These are phyloP conservation scores for Talaromyces proteolyticus DNA, from an alignment of 495 filamentous ascomycete species.

Conservation along the genomic window DNA sequence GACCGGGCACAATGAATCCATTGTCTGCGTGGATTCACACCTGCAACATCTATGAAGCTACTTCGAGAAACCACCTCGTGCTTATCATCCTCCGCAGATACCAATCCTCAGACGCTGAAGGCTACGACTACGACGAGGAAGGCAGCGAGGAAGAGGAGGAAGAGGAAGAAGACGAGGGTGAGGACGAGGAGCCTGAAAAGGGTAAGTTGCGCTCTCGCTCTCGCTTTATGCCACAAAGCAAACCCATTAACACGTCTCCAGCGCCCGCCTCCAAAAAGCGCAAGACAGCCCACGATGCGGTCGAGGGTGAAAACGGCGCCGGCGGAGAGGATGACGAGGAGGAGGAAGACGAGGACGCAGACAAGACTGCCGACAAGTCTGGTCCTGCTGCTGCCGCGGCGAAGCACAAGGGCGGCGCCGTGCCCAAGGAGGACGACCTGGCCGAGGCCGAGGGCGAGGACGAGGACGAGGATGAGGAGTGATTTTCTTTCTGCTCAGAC, in stretches of 20 bases:
- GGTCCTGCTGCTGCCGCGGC: conserved; percentile 36
- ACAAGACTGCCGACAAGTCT: conserved; percentile 16
- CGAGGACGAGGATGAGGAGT: conserved; percentile 20
- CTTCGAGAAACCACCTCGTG: too few species aligned
- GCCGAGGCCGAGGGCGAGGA: conserved; percentile 32
- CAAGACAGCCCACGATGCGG: conserved; percentile 20
- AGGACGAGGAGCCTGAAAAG: neutral
- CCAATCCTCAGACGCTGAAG: conserved; percentile 49
- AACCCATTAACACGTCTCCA: neutral
- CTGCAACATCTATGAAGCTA: too few species aligned
- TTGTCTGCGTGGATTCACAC: neutral
- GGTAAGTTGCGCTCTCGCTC: neutral
- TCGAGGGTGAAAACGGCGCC: conserved; percentile 13
- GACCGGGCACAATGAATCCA: too few species aligned
- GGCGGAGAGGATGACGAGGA: conserved; percentile 1
- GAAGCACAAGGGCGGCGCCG: conserved; percentile 32
- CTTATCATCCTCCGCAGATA: conserved; percentile 24
- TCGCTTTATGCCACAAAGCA: neutral
- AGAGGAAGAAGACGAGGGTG: neutral
- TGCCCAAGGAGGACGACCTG: conserved; percentile 45
- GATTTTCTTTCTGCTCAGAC: too few species aligned
- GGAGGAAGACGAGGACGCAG: conserved; percentile 1
- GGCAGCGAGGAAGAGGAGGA: conserved; percentile 7
- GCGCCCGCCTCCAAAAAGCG: conserved; percentile 9
- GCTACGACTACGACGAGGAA: conserved; percentile 30